Conservation (phyloP, 306 rosid genomes). For the Benincasa hispida region DNA sequence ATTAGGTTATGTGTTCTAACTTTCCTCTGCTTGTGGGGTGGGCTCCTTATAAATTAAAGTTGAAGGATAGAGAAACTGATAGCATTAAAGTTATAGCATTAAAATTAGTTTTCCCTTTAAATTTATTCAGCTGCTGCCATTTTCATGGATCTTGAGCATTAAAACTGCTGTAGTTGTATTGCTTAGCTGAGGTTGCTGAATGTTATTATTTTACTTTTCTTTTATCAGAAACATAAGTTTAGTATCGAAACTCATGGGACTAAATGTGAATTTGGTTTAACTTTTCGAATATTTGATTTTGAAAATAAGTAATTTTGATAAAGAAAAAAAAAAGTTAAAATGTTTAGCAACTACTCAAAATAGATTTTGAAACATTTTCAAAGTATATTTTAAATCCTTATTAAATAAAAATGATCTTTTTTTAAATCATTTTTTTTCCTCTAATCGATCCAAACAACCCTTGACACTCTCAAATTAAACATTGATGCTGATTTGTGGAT, state of each 20-base stretch:
- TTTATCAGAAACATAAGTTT: background rate
- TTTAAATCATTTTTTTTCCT: too few relatives aligned
- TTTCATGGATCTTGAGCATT: background rate
- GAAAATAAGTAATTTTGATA: too few relatives aligned
- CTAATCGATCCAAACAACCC: too few relatives aligned
- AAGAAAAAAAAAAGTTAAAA: too few relatives aligned
- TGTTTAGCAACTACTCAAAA: too few relatives aligned
- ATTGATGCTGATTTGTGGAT: too few relatives aligned
- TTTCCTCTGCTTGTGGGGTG: background rate
- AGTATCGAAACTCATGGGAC: background rate
- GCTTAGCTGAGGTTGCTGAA: background rate
- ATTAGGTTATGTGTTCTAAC: conserved; percentile 5
- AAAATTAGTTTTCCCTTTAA: background rate
- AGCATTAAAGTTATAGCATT: background rate
- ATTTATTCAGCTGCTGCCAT: background rate
- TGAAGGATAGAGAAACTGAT: background rate
- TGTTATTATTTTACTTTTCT: background rate
- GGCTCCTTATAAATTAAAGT: background rate
- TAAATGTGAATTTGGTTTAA: too few relatives aligned
- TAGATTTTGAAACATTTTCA: too few relatives aligned
- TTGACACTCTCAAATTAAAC: background rate
- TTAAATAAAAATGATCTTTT: too few relatives aligned
- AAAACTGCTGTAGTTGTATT: background rate
- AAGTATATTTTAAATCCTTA: too few relatives aligned
- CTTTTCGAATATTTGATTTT: too few relatives aligned